These are phyloP conservation scores for Lojkania enalia DNA, from an alignment of 2,329 filamentous ascomycete species.

Conservation along the genomic window DNA sequence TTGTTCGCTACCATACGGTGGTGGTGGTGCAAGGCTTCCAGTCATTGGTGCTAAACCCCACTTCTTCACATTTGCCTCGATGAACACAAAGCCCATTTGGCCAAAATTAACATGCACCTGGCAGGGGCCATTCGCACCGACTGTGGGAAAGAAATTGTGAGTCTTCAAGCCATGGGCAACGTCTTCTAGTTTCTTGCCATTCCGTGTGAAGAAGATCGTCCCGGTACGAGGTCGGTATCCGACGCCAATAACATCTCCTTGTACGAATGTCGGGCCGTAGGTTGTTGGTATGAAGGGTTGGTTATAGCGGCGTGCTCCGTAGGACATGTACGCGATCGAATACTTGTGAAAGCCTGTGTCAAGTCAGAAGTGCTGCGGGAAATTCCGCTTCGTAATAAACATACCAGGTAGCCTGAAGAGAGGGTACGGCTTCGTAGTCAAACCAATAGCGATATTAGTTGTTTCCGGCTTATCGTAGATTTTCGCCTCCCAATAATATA, in stretches of 20 bases:
- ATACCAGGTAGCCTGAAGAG: conserved; percentile 90
- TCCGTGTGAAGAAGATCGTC: conserved; percentile 96
- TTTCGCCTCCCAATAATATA: conserved; percentile 99
- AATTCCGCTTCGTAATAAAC: conserved; percentile 26
- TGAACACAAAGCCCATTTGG: conserved; percentile 97
- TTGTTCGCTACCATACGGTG: conserved; percentile 95
- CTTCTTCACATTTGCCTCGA: conserved; percentile 99
- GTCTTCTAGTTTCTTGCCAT: conserved; percentile 96
- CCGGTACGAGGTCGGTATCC: conserved; percentile 94
- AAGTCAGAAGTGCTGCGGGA: conserved; percentile 19
- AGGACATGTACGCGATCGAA: conserved; percentile 88
- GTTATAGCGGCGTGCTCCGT: conserved; percentile 84
- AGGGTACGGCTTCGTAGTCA: conserved; percentile 96
- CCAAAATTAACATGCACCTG: conserved; percentile 96
- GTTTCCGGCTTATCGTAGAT: conserved; percentile 95
- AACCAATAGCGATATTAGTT: conserved; percentile 85
- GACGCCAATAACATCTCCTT: conserved; percentile 94
- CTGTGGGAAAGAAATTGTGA: conserved; percentile 95
- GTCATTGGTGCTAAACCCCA: conserved; percentile 97
- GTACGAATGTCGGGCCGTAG: conserved; percentile 83
- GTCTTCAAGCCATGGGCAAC: conserved; percentile 89
- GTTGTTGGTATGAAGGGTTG: conserved; percentile 81
- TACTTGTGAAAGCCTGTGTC: conserved; percentile 81
- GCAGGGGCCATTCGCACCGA: conserved; percentile 94
- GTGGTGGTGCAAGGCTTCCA: conserved; percentile 89